phyloP scores from a whole-genome alignment of 495 filamentous ascomycete species.

The Oleoguttula mirabilis region DNA sequence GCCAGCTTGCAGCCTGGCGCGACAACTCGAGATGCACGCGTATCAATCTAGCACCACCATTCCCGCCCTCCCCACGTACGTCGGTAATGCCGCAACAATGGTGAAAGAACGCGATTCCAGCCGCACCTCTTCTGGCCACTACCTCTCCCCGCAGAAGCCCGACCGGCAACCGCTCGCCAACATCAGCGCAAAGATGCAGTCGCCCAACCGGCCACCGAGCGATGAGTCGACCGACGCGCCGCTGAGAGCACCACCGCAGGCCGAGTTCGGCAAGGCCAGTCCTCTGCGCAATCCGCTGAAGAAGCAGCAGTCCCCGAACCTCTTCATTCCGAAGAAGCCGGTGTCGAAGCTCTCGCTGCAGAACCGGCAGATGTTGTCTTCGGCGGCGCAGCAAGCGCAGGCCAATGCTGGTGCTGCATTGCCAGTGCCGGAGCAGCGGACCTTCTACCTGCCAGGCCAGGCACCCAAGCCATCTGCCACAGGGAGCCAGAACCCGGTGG shows the following conservation, averaged over 20 bases:
- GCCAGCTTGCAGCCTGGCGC: too few relatives aligned
- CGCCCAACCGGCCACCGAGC: slow-evolving; percentile 13
- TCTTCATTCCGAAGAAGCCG: slow-evolving; percentile 18
- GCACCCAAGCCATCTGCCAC: neutral
- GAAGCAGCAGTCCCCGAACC: slow-evolving; percentile 18
- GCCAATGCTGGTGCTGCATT: neutral
- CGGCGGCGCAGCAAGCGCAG: slow-evolving; percentile 7
- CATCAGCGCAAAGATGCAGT: slow-evolving; percentile 27
- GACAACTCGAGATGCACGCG: too few relatives aligned
- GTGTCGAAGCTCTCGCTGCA: slow-evolving; percentile 7
- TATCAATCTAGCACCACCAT: too few relatives aligned
- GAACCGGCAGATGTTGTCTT: slow-evolving; percentile 13
- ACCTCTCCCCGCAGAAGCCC: slow-evolving; percentile 11
- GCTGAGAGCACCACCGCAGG: slow-evolving; percentile 22
- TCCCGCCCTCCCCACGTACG: too few relatives aligned
- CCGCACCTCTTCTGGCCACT: slow-evolving; percentile 9
- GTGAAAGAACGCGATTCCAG: slow-evolving; percentile 18
- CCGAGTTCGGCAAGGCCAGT: slow-evolving; percentile 51
- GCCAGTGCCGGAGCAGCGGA: neutral
- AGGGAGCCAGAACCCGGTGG: neutral
- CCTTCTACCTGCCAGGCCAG: slow-evolving; percentile 9
- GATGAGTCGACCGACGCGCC: slow-evolving; percentile 16
- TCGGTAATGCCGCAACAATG: too few relatives aligned
- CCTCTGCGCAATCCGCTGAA: slow-evolving; percentile 31
- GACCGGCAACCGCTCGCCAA: slow-evolving; percentile 13